Evolutionary conservation across 805 yeast species (phyloP), one percentile per base, ranked within the genome.

Genomic region (Saturnispora zaruensis): DNA sequence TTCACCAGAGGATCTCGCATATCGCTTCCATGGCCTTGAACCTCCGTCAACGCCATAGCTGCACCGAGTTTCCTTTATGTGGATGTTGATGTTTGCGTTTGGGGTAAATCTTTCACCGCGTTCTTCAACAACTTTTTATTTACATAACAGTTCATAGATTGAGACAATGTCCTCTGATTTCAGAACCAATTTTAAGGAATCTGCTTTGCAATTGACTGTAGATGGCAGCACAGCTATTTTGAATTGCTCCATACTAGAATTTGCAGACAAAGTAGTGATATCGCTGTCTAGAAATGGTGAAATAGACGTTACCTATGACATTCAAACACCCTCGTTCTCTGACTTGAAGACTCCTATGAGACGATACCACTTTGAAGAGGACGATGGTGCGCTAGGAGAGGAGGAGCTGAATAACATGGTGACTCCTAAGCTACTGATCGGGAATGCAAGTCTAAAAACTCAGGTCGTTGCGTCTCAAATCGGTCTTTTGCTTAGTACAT

Each of bases 401-500:
- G 14, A 30, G 7, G 52, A 37, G 18, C 38, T 51, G 5, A 51
- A 44, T 21, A 55, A 53, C 34, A 51, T 51, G 44, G 57, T 49
- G 8, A 50, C 56, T 3, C 66, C 68, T 6, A 51, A 50, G 0
- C 59, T 72, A n/a, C 59, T 77, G 6, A 66, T 77, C 20, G 82
- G 75, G 4, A 72, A 71, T 30, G 72, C 69, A 13, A 75, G 69
- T 54, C 58, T 71, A 47, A 75, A 75, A 43, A 75, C 74, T 1
- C 67, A 75, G 49, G 66, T 77, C 11, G 61, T 71, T 66, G 68
- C 78, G 3, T 64, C 75, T 7, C 78, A 77, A 57, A 66, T 77
- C 4, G 80, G 78, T 2, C 70, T 71, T 56, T 55, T 74, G 37
- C 55, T 75, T 21, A 55, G 61, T 13, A 64, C 64, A 46, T 36